These are phyloP conservation scores for Mycena maculata DNA, from an alignment of 768 basidiomycete species.

Conservation along the genomic window DNA sequence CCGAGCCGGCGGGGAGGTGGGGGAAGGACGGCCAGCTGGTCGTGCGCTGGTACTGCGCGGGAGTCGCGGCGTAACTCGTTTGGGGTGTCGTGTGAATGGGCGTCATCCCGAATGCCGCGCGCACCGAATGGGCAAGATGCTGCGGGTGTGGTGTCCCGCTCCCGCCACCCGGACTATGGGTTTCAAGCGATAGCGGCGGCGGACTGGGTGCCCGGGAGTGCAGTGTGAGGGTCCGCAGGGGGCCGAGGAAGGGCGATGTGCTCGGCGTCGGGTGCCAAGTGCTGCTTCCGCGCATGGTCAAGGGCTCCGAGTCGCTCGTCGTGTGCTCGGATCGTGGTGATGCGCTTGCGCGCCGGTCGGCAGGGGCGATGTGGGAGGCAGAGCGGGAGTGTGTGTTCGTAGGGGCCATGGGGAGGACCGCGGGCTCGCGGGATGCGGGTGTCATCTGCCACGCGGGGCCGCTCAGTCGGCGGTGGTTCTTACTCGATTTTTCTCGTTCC, in stretches of 20 bases:
- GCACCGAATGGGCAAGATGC: constrained; percentile 86
- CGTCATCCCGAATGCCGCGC: constrained; percentile 93
- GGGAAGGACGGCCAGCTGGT: constrained; percentile 44
- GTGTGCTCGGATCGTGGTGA: constrained; percentile 21
- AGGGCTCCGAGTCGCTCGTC: constrained; percentile 17
- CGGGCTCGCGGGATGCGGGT: constrained; percentile 49
- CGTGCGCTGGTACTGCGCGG: constrained; percentile 55
- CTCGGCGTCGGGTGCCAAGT: constrained; percentile 66
- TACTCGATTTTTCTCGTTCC: constrained; percentile 40
- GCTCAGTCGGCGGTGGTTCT: constrained; percentile 60
- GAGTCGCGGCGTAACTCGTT: constrained; percentile 34
- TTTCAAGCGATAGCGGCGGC: constrained; percentile 74
- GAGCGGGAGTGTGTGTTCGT: constrained; percentile 47
- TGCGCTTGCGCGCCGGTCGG: constrained; percentile 22
- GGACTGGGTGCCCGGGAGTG: constrained; percentile 77
- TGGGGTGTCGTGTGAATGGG: constrained; percentile 65
- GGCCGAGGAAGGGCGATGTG: constrained; percentile 84
- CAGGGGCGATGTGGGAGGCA: constrained; percentile 49
- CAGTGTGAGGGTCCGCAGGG: constrained; percentile 79
- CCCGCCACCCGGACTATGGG: neutral
- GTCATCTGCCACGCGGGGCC: constrained; percentile 69
- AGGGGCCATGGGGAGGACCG: constrained; percentile 32
- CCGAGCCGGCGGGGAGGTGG: constrained; percentile 33
- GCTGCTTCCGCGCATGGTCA: neutral
- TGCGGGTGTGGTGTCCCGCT: constrained; percentile 58